phyloP scores from a whole-genome alignment of 306 rosid species.

The Trichosanthes truncata region DNA sequence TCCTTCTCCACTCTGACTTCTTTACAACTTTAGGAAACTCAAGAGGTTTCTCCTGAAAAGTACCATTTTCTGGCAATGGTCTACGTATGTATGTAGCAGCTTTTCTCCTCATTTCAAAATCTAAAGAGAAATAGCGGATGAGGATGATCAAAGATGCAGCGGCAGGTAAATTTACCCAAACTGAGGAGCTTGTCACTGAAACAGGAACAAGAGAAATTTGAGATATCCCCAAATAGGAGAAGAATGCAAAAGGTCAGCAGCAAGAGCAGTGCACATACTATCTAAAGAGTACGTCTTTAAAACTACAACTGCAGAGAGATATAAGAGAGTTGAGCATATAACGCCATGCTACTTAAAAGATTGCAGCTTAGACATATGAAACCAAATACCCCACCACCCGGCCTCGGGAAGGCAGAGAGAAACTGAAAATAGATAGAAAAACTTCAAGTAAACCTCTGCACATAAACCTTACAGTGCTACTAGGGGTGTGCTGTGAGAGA shows the following conservation, averaged over 20 bases:
- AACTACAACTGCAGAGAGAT: neutral
- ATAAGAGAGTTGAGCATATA: neutral
- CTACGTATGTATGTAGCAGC: slow-evolving; percentile 69
- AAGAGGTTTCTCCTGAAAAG: slow-evolving; percentile 43
- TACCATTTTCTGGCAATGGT: slow-evolving; percentile 31
- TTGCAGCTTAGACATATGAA: neutral
- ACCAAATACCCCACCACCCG: neutral
- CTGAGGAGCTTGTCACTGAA: slow-evolving; percentile 97
- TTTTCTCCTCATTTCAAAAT: slow-evolving; percentile 79
- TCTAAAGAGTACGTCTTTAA: neutral
- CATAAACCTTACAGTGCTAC: neutral
- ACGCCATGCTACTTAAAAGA: neutral
- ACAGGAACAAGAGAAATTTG: slow-evolving; percentile 24
- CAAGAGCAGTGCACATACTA: neutral
- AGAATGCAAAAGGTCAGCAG: slow-evolving; percentile 1
- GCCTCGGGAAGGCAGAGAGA: neutral
- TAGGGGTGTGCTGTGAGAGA: neutral
- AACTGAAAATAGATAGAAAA: neutral
- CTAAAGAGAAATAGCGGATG: slow-evolving; percentile 75
- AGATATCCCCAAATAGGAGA: neutral
- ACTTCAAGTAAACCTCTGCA: neutral
- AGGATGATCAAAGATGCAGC: slow-evolving; percentile 66
- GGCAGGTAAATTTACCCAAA: slow-evolving; percentile 94
- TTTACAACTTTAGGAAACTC: slow-evolving; percentile 40
- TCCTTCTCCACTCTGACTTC: slow-evolving; percentile 69